Percentiles rank a stretch among this genome's conserved stretches.
Evolutionary conservation across 2,329 filamentous ascomycete genomes (phyloP).

Genomic region (Biscogniauxia sp.): DNA sequence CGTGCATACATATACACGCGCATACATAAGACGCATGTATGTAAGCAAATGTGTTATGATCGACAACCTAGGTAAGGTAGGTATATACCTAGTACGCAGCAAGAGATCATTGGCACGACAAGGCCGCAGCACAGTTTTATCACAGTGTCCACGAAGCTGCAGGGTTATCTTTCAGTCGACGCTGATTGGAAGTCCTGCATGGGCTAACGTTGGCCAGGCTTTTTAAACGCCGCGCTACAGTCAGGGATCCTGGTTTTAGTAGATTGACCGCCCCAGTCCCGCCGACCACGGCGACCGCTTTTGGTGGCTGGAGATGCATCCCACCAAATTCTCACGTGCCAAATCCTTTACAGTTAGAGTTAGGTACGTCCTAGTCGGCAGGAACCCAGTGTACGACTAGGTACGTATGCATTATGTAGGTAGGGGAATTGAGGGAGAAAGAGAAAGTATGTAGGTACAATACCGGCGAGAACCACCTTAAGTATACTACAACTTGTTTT

Average conservation of each 20-base stretch:
- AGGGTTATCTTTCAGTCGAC: slow-evolving; percentile 29
- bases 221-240: not conserved
- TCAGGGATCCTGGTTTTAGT: slow-evolving; percentile 4
- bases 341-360: not conserved
- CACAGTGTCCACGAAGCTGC: slow-evolving; percentile 29
- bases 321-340: not conserved
- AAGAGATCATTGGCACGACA: slow-evolving; percentile 5
- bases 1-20: too few species aligned
- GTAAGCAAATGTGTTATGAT: not conserved
- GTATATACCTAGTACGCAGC: too few species aligned
- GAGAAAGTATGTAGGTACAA: too few species aligned
- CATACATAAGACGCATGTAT: too few species aligned
- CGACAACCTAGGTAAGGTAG: not conserved
- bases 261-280: not conserved
- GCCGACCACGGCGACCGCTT: not conserved
- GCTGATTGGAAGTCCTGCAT: slow-evolving; percentile 23
- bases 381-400: too few species aligned
- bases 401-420: too few species aligned
- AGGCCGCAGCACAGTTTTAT: slow-evolving; percentile 22
- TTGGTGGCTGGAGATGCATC: not conserved
- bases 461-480: not conserved
- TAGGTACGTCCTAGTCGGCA: too few species aligned
- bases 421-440: too few species aligned
- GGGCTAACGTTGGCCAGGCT: slow-evolving; percentile 15
- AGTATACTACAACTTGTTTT: not conserved